These are phyloP conservation scores for Leccinum huronense DNA, from an alignment of 1,284 basidiomycete genomes.

Conservation along the genomic window DNA sequence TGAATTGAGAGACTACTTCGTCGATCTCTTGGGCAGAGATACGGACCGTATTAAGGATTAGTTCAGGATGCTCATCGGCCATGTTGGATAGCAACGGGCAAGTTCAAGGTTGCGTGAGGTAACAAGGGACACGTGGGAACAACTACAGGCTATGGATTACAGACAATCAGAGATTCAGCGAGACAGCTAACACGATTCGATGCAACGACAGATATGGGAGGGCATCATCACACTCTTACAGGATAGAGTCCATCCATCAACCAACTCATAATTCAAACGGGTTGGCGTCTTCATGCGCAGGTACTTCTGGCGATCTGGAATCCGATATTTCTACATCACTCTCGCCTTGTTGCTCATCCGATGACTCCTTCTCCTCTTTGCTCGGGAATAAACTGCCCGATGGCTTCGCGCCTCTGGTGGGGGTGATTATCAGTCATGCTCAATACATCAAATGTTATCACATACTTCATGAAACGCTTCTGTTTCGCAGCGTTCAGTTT, in stretches of 20 bases:
- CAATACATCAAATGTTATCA: conserved; percentile 16
- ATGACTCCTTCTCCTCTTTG: conserved; percentile 42
- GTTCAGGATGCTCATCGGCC: conserved; percentile 25
- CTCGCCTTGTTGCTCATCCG: conserved; percentile 42
- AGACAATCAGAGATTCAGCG: conserved; percentile 33
- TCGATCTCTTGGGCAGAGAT: conserved; percentile 35
- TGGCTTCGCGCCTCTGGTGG: conserved; percentile 54
- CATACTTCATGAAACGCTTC: conserved; percentile 88
- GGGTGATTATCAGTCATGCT: conserved; percentile 10
- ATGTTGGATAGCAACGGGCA: conserved; percentile 13
- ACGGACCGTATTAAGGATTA: conserved; percentile 3
- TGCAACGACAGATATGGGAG: conserved; percentile 27
- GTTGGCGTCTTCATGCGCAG: conserved; percentile 52
- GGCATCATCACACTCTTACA: conserved; percentile 31
- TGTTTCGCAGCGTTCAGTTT: conserved; percentile 88
- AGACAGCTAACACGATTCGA: conserved; percentile 27
- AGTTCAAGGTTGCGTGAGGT: not conserved
- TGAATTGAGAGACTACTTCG: conserved; percentile 34
- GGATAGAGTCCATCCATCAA: conserved; percentile 9
- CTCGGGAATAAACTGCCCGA: conserved; percentile 53
- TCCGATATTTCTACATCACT: conserved; percentile 27
- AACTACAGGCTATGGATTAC: conserved; percentile 29
- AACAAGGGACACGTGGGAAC: conserved; percentile 30
- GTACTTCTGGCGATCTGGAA: conserved; percentile 31
- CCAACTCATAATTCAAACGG: conserved; percentile 45